Percentiles rank a stretch among this genome's conserved stretches.
Evolutionary conservation across 2,329 filamentous ascomycete species (phyloP).

Genomic region (Neophaeococcomyces aloes): DNA sequence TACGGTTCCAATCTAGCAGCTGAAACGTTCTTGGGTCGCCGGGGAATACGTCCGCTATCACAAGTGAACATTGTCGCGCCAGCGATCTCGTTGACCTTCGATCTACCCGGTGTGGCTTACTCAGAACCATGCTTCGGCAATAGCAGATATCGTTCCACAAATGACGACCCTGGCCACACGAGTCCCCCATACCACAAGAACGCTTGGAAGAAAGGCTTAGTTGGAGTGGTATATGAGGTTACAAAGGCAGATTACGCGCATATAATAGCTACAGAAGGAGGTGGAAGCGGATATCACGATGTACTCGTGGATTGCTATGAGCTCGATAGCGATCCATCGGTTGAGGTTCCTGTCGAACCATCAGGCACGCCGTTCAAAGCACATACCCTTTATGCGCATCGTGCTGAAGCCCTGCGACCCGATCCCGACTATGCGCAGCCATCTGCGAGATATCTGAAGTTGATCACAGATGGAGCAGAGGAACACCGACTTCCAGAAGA

Average conservation of each 20-base stretch:
- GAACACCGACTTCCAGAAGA: constrained; percentile 71
- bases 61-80: constrained; percentile 75
- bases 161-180: constrained; percentile 11
- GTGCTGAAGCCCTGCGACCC: constrained; percentile 40
- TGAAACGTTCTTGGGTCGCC: constrained; percentile 65
- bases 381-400: constrained; percentile 69
- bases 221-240: constrained; percentile 94
- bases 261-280: constrained; percentile 86
- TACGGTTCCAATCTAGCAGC: constrained; percentile 85
- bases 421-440: constrained; percentile 67
- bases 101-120: constrained; percentile 78
- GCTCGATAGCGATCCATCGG: constrained; percentile 46
- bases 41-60: constrained; percentile 72
- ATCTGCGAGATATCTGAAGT: constrained; percentile 69
- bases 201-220: constrained; percentile 67
- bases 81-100: constrained; percentile 66
- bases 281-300: constrained; percentile 73
- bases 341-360: constrained; percentile 43
- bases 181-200: constrained; percentile 42
- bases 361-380: constrained; percentile 61
- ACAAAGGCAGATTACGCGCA: constrained; percentile 69
- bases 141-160: constrained; percentile 48
- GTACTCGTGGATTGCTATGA: constrained; percentile 67
- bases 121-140: constrained; percentile 88
- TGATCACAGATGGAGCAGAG: constrained; percentile 65